Evolutionary conservation across 352 stramenopile genomes (phyloP).

Genomic region (Pythium monospermum): DNA sequence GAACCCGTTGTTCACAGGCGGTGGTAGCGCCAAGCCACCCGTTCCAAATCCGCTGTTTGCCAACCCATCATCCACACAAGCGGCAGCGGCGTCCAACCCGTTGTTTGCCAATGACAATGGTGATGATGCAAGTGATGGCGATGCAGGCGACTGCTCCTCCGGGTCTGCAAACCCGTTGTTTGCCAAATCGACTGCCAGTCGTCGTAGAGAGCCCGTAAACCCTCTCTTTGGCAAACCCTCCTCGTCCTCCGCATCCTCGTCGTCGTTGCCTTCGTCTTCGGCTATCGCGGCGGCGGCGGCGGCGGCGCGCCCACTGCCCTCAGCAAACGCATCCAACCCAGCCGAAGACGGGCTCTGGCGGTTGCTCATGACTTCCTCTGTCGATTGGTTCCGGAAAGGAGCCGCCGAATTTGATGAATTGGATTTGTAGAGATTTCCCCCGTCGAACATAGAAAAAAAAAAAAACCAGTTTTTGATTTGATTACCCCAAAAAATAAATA

Average conservation of each 20-base stretch:
- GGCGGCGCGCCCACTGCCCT: background rate
- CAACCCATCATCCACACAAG: background rate
- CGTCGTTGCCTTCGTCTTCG: background rate
- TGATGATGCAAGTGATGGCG: background rate
- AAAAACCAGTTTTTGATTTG: too few species aligned
- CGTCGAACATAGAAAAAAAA: too few species aligned
- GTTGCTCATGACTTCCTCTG: conserved; percentile 72
- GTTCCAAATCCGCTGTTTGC: conserved; percentile 15
- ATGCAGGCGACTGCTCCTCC: too few species aligned
- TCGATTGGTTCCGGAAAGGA: conserved; percentile 39
- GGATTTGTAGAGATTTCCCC: too few species aligned
- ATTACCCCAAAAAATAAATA: too few species aligned
- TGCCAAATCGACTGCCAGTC: too few species aligned
- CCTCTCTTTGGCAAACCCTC: too few species aligned
- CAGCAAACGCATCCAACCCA: background rate
- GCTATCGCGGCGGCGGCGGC: conserved; percentile 2
- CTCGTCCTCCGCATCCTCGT: too few species aligned
- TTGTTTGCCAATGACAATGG: conserved; percentile 1
- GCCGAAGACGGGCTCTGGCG: conserved; percentile 63
- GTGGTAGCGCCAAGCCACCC: background rate
- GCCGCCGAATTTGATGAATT: conserved; percentile 33
- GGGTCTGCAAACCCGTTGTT: too few species aligned
- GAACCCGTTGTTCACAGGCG: conserved; percentile 8
- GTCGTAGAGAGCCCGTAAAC: too few species aligned
- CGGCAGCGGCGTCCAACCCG: background rate